These are phyloP conservation scores for Microbotryum scabiosae DNA, from an alignment of 1,284 basidiomycete species.

Conservation along the genomic window DNA sequence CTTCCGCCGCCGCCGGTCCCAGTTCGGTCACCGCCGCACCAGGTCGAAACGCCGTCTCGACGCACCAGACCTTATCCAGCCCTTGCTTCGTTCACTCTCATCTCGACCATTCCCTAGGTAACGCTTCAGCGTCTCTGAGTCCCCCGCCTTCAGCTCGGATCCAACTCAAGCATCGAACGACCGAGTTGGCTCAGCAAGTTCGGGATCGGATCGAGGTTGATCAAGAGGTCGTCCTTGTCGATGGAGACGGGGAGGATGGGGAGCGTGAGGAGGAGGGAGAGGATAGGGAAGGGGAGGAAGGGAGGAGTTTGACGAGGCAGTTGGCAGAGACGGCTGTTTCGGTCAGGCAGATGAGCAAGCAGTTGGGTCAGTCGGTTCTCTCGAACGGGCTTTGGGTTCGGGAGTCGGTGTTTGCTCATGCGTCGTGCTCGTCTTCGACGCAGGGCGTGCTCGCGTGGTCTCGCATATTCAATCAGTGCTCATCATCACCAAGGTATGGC, in stretches of 20 bases:
- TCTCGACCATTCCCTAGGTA: conserved; percentile 59
- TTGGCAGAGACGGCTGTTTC: conserved; percentile 94
- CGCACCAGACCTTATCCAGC: not conserved
- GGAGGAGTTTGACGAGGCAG: conserved; percentile 62
- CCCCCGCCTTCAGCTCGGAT: not conserved
- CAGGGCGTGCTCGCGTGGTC: conserved; percentile 83
- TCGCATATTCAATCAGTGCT: conserved; percentile 86
- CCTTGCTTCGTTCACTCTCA: conserved; percentile 83
- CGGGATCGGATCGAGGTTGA: not conserved
- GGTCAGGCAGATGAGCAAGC: conserved; percentile 97
- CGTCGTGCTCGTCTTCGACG: conserved; percentile 22
- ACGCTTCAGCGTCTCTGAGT: too few relatives aligned
- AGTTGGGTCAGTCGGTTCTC: conserved; percentile 61
- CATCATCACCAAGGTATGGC: conserved; percentile 73
- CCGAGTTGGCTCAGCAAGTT: conserved; percentile 11
- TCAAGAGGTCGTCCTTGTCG: not conserved
- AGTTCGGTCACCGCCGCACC: too few relatives aligned
- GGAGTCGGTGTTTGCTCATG: not conserved
- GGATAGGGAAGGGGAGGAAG: conserved; percentile 54
- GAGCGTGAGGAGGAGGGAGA: conserved; percentile 49
- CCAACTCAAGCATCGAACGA: not conserved
- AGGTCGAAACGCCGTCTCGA: too few relatives aligned
- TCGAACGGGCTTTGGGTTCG: too few relatives aligned
- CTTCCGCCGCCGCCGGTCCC: too few relatives aligned
- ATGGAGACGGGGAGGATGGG: conserved; percentile 11